Evolutionary conservation across 2,329 filamentous ascomycete genomes (phyloP).

Genomic region (Aspergillus brunneoviolaceus): DNA sequence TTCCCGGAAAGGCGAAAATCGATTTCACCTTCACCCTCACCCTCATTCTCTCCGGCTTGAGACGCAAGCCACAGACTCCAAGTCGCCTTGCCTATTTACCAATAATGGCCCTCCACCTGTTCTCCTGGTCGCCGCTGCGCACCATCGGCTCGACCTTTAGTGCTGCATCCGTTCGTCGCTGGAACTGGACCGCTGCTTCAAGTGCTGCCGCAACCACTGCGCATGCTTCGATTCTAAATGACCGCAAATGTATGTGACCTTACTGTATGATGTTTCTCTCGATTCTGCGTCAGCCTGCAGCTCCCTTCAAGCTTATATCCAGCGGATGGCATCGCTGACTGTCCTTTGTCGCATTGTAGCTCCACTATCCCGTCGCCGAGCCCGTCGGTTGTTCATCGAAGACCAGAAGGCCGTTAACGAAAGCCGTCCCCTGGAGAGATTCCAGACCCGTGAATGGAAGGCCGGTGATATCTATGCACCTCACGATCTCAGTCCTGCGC

Average conservation of each 20-base stretch:
- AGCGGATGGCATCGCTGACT: slow-evolving; percentile 1
- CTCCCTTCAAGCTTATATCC: too few relatives aligned
- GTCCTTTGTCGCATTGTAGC: neutral
- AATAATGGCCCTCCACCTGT: slow-evolving; percentile 31
- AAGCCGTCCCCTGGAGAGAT: slow-evolving; percentile 39
- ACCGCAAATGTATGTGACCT: neutral
- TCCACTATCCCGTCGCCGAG: neutral
- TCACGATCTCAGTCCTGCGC: slow-evolving; percentile 74
- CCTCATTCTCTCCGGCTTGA: neutral
- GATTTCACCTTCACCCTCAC: slow-evolving; percentile 14
- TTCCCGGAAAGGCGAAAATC: slow-evolving; percentile 26
- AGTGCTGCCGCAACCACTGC: slow-evolving; percentile 22
- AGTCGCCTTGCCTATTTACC: neutral
- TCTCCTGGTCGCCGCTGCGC: slow-evolving; percentile 30
- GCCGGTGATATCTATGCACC: slow-evolving; percentile 86
- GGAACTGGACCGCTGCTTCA: slow-evolving; percentile 35
- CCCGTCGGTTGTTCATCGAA: slow-evolving; percentile 27
- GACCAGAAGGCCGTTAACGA: slow-evolving; percentile 40
- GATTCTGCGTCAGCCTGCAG: too few relatives aligned
- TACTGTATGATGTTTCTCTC: neutral
- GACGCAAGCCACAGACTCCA: neutral
- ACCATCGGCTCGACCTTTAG: slow-evolving; percentile 22
- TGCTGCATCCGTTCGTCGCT: slow-evolving; percentile 29
- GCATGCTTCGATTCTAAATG: slow-evolving; percentile 16
- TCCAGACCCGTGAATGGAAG: slow-evolving; percentile 65